These are phyloP conservation scores for Calonectria pseudoturangicola DNA, from an alignment of 2,329 filamentous ascomycete species.

Conservation along the genomic window DNA sequence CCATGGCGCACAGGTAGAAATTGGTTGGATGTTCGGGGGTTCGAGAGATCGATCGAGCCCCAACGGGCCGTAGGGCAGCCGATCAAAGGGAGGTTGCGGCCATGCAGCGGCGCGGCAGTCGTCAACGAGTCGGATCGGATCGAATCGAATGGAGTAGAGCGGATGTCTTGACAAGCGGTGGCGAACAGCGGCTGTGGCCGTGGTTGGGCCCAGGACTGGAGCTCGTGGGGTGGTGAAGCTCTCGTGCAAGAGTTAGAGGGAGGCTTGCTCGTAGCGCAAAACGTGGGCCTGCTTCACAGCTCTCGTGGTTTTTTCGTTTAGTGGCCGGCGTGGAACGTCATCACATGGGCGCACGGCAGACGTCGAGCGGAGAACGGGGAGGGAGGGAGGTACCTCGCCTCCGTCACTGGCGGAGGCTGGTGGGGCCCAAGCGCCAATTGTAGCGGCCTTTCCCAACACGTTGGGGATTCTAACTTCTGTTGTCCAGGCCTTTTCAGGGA, in stretches of 20 bases:
- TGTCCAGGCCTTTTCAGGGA: slow-evolving; percentile 39
- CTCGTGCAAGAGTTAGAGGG: slow-evolving; percentile 15
- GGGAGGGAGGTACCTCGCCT: slow-evolving; percentile 15
- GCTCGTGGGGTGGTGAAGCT: slow-evolving; percentile 20
- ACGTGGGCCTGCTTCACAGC: slow-evolving; percentile 27
- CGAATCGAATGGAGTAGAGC: slow-evolving; percentile 31
- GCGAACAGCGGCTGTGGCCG: slow-evolving; percentile 3
- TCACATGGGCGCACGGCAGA: slow-evolving; percentile 38
- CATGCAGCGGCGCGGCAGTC: slow-evolving; percentile 42
- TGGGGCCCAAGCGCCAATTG: slow-evolving; percentile 51
- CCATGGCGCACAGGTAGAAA: slow-evolving; percentile 65
- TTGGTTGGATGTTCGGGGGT: background rate
- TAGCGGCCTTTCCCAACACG: slow-evolving; percentile 52
- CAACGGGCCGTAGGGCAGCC: slow-evolving; percentile 51
- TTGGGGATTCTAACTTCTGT: slow-evolving; percentile 47
- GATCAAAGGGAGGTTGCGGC: slow-evolving; percentile 47
- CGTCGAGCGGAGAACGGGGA: slow-evolving; percentile 23
- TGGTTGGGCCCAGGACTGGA: slow-evolving; percentile 9
- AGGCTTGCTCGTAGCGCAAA: slow-evolving; percentile 29
- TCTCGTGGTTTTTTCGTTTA: slow-evolving; percentile 35
- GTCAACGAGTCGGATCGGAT: slow-evolving; percentile 19
- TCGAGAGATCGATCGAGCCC: slow-evolving; percentile 28
- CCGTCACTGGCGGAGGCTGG: slow-evolving; percentile 24
- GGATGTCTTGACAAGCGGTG: slow-evolving; percentile 30
- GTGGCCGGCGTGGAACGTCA: slow-evolving; percentile 37